Conservation (phyloP, 129 eudicot species). For the Logfia minima region DNA sequence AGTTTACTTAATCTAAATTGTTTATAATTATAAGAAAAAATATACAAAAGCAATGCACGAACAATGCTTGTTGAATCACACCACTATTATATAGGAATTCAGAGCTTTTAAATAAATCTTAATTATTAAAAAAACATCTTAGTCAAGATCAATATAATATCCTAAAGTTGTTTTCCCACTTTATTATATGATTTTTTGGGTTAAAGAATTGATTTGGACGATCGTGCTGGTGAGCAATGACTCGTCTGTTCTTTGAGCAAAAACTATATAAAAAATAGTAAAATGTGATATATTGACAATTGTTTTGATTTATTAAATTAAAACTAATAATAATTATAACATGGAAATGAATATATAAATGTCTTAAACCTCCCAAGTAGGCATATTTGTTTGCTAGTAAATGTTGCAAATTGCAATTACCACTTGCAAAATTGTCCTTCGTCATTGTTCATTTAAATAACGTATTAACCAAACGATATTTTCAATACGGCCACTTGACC, state of each 20-base stretch:
- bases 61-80: background rate
- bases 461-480: no score
- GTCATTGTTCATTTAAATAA: no score
- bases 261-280: background rate
- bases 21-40: background rate
- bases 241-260: background rate
- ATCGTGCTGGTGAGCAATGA: slow-evolving; percentile 5
- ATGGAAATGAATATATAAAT: background rate
- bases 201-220: background rate
- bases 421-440: no score
- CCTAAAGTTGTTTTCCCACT: background rate
- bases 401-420: no score
- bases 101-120: background rate
- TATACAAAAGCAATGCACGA: background rate
- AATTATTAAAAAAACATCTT: no score
- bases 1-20: no score
- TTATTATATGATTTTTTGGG: background rate
- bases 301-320: no score
- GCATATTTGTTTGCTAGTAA: no score
- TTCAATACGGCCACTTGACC: no score
- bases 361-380: background rate
- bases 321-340: background rate
- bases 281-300: background rate
- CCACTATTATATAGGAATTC: background rate
- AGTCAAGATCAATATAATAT: background rate